Base-by-base conservation (phyloP, 2,329 filamentous ascomycete genomes). In the Hypoxylon sp. region DNA sequence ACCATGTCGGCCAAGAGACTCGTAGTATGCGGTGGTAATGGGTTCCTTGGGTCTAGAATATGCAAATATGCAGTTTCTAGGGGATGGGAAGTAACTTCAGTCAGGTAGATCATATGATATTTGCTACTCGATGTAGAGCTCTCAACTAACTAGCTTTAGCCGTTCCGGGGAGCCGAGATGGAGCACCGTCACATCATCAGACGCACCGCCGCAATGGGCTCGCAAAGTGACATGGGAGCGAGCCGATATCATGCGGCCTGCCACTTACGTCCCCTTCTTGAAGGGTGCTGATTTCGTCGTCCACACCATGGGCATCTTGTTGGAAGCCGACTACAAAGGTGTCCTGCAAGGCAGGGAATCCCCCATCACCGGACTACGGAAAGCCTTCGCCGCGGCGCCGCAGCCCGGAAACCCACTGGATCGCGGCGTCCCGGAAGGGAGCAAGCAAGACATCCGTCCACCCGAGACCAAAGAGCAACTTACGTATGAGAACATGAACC, bases 261-360 rank as follows among this genome's bases (percentile, higher is more conserved):
- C 82, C 1, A 89, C 89, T 12, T 99, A 97, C 75, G 83, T 82
- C 6, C 76, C 87, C 0, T 82, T 93, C 36, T 83, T 99, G 55
- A 81, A 84, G 61, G 84, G 82, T 48, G 90, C 91, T 55, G 84
- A 91, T 69, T 92, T 86, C 48, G 92, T 97, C 17, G 88, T 99
- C 35, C 94, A 99, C 78, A 91, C 82, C 66, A 92, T 97, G 88
- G 94, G 94, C 7, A 97, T 99, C 64, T 80, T 99, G 12, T 83
- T 99, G 7, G 94, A 99, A 76, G 91, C 92, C 38, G 94, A 99
- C 77, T 99, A 99, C 83, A 99, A 99, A 74, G 89, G 89, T 62
- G 87, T 96, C 11, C 70, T 99, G 17, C 87, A 85, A 13, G 94
- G 94, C 40, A 85, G 83, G 53, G 92, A 96, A 65, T 91, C 89